Percentiles rank a stretch among this genome's conserved stretches.
These are phyloP conservation scores for Colletotrichum paranaense DNA, from an alignment of 2,329 filamentous ascomycete species.

Conservation along the genomic window DNA sequence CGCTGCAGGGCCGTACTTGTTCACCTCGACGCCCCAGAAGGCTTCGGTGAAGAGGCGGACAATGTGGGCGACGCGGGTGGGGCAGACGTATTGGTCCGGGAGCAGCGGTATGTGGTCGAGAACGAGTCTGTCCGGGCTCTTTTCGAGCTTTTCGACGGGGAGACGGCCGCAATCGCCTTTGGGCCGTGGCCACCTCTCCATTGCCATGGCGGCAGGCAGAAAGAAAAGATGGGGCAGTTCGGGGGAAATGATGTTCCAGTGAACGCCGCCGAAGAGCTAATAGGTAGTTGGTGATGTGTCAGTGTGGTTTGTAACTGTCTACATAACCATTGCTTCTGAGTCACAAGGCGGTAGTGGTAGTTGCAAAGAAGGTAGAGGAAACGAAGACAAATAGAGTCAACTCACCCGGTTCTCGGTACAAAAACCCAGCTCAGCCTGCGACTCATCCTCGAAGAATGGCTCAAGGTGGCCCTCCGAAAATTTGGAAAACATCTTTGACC, in stretches of 20 bases:
- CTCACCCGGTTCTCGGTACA: neutral
- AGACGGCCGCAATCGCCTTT: neutral
- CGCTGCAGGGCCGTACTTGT: conserved; percentile 40
- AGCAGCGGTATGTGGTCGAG: neutral
- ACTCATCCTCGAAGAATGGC: neutral
- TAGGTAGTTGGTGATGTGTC: neutral
- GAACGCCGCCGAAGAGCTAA: conserved; percentile 16
- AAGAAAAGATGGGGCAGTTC: conserved; percentile 1
- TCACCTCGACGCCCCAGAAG: conserved; percentile 42
- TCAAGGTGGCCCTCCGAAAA: neutral
- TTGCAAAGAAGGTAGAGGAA: neutral
- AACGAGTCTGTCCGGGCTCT: neutral
- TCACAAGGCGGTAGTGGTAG: neutral
- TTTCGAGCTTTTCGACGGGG: neutral
- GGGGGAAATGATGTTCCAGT: conserved; percentile 3
- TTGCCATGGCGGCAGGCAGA: neutral
- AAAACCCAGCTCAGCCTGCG: neutral
- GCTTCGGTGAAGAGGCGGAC: conserved; percentile 38
- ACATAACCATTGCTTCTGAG: neutral
- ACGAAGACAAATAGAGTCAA: neutral
- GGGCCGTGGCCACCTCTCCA: conserved; percentile 12
- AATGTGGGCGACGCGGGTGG: neutral
- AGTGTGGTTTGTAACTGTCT: neutral
- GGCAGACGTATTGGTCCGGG: neutral
- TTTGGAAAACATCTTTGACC: neutral